These are phyloP conservation scores for Globisporangium paddicum DNA, from an alignment of 352 stramenopile genomes.

Conservation along the genomic window DNA sequence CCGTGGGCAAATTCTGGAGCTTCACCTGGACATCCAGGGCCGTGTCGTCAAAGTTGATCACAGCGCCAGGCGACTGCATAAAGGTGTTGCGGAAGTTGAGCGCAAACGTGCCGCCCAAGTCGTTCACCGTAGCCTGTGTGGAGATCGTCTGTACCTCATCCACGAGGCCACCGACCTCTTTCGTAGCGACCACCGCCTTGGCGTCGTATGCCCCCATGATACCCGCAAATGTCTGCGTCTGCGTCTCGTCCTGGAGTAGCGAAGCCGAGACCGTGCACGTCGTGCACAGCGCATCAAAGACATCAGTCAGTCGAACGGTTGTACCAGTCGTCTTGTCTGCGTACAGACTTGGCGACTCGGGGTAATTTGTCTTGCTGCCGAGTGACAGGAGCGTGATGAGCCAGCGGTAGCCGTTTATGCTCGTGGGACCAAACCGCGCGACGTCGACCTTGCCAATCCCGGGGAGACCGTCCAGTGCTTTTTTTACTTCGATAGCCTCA, in stretches of 20 bases:
- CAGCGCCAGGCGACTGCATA: slow-evolving; percentile 25
- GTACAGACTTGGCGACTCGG: slow-evolving; percentile 48
- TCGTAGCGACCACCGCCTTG: slow-evolving; percentile 38
- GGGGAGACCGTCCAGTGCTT: slow-evolving; percentile 33
- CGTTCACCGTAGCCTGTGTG: slow-evolving; percentile 23
- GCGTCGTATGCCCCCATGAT: slow-evolving; percentile 39
- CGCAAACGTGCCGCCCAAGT: slow-evolving; percentile 53
- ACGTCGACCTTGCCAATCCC: slow-evolving; percentile 58
- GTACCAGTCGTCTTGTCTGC: slow-evolving; percentile 47
- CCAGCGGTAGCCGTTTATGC: slow-evolving; percentile 58
- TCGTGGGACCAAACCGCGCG: slow-evolving; percentile 46
- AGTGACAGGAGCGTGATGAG: slow-evolving; percentile 69
- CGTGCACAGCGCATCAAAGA: slow-evolving; percentile 33
- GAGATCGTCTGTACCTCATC: slow-evolving; percentile 65
- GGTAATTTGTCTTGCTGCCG: slow-evolving; percentile 37
- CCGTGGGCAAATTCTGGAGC: slow-evolving; percentile 54
- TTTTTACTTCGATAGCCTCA: slow-evolving; percentile 46
- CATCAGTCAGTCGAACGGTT: slow-evolving; percentile 30
- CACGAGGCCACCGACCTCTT: slow-evolving; percentile 53
- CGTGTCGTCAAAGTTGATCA: slow-evolving; percentile 71
- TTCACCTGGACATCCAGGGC: slow-evolving; percentile 68
- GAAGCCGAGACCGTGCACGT: slow-evolving; percentile 39
- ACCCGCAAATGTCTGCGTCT: slow-evolving; percentile 19
- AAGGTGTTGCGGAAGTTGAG: slow-evolving; percentile 64
- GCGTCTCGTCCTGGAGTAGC: slow-evolving; percentile 33